phyloP scores from a whole-genome alignment of 2,329 filamentous ascomycete species.

The Clarireedia monteithiana region DNA sequence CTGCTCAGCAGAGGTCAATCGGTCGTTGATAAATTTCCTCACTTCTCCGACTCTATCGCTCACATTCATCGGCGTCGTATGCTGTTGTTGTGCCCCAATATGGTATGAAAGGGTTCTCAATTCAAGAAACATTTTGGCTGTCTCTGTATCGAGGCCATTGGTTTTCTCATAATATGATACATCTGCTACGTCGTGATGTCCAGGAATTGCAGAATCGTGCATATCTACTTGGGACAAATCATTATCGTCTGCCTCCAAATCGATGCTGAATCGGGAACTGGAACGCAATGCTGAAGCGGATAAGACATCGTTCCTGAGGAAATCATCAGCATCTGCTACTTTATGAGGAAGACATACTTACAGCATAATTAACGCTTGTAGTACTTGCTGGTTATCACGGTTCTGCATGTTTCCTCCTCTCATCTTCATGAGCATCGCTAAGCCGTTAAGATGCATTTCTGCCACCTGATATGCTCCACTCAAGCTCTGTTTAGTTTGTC shows the following conservation, averaged over 20 bases:
- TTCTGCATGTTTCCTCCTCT: background rate
- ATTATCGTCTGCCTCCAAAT: background rate
- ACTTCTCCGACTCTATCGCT: background rate
- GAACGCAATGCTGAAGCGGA: background rate
- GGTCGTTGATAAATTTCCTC: background rate
- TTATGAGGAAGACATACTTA: background rate
- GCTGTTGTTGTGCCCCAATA: background rate
- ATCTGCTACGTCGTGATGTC: background rate
- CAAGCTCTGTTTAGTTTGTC: background rate
- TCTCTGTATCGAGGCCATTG: background rate
- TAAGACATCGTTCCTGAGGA: background rate
- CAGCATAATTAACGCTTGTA: constrained; percentile 1
- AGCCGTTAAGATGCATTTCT: background rate
- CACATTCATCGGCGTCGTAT: background rate
- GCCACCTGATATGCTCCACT: background rate
- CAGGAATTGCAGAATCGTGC: background rate
- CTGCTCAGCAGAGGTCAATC: background rate
- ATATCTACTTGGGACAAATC: background rate
- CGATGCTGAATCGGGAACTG: background rate
- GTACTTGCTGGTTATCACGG: background rate
- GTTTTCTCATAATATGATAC: background rate
- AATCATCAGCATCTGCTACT: background rate
- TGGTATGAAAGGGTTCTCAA: background rate
- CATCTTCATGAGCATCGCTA: background rate
- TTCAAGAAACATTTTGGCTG: constrained; percentile 1